These are phyloP conservation scores for Aureobasidium subglaciale DNA, from an alignment of 2,329 filamentous ascomycete genomes.

Conservation along the genomic window DNA sequence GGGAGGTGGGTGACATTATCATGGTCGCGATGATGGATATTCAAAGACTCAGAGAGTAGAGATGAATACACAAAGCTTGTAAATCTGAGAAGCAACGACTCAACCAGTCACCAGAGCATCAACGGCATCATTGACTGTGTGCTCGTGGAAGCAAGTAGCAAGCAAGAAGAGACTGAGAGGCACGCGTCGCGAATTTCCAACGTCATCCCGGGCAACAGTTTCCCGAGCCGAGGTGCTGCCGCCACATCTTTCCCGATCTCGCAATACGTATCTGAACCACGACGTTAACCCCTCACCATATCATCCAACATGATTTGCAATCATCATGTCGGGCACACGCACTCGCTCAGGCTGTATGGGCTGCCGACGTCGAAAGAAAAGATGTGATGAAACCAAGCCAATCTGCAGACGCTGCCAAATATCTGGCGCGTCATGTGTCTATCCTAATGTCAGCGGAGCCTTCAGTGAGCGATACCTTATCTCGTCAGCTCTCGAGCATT, in stretches of 20 bases:
- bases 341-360: neutral
- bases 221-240: neutral
- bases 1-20: too few relatives aligned
- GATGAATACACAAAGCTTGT: too few relatives aligned
- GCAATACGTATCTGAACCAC: neutral
- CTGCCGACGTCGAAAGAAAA: constrained; percentile 6
- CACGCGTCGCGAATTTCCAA: too few relatives aligned
- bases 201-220: neutral
- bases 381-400: constrained; percentile 3
- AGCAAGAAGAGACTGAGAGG: too few relatives aligned
- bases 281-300: neutral
- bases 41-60: too few relatives aligned
- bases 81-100: too few relatives aligned
- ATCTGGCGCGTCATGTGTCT: neutral
- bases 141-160: too few relatives aligned
- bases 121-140: too few relatives aligned
- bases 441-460: neutral
- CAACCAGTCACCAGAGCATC: too few relatives aligned
- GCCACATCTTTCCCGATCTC: neutral
- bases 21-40: too few relatives aligned
- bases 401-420: neutral
- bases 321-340: constrained; percentile 1
- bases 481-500: constrained; percentile 5
- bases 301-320: neutral
- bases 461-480: neutral